Conservation (phyloP, 768 basidiomycete species). For the Sporobolomyces roseus region DNA sequence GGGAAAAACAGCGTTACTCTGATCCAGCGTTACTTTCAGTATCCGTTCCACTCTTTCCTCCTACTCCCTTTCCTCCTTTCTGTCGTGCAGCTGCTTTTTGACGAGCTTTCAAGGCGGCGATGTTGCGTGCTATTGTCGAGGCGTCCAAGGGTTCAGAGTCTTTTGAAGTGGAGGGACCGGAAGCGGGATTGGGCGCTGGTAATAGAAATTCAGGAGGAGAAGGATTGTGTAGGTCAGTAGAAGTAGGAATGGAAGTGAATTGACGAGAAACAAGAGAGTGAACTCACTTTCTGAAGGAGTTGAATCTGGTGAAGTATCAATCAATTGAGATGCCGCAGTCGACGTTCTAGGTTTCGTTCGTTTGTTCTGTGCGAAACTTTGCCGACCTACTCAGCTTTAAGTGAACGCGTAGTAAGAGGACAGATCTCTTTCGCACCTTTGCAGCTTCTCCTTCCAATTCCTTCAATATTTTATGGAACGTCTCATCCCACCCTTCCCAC, state of each 20-base stretch:
- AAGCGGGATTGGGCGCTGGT: conserved; percentile 11
- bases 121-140: conserved; percentile 86
- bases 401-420: not conserved
- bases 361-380: not conserved
- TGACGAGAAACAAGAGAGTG: not conserved
- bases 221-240: not conserved
- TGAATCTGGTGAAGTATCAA: not conserved
- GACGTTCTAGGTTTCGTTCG: not conserved
- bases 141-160: conserved; percentile 55
- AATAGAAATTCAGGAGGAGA: too few species aligned
- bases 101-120: conserved; percentile 80
- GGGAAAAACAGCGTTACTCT: conserved; percentile 26
- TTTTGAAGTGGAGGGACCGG: not conserved
- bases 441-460: conserved; percentile 69
- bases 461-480: conserved; percentile 71
- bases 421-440: conserved; percentile 18
- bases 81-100: conserved; percentile 55
- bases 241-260: not conserved
- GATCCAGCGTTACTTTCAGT: conserved; percentile 29
- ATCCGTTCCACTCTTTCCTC: conserved; percentile 51
- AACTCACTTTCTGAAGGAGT: conserved; percentile 6
- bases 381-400: too few species aligned
- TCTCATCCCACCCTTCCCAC: conserved; percentile 67
- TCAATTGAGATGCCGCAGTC: not conserved
- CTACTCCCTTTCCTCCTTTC: conserved; percentile 45